Percentiles rank a stretch among this genome's conserved stretches.
phyloP scores from a whole-genome alignment of 2,329 filamentous ascomycete species.

The Xylariaceae sp. region DNA sequence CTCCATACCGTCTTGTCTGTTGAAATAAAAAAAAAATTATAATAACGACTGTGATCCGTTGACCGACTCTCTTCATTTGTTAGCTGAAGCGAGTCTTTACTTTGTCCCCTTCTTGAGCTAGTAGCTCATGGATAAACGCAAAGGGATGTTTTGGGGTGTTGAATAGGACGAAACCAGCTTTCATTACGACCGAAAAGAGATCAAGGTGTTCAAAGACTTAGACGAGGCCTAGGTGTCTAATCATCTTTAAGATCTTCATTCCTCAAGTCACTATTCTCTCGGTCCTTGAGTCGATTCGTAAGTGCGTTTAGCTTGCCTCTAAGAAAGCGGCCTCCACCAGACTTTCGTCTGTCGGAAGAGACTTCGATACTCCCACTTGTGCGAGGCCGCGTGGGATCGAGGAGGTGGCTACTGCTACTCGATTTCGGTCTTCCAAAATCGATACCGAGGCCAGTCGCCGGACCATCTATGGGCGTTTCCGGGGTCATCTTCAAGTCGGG shows the following conservation, averaged over 20 bases:
- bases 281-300: conserved; percentile 25
- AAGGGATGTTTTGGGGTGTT: no score
- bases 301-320: conserved; percentile 35
- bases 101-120: no score
- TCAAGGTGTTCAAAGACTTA: no score
- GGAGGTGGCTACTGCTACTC: conserved; percentile 19
- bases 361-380: conserved; percentile 16
- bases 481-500: conserved; percentile 33
- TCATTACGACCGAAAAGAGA: no score
- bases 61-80: no score
- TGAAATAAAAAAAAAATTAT: no score
- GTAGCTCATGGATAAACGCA: no score
- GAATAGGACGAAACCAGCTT: no score
- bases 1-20: no score
- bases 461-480: conserved; percentile 16
- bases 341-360: conserved; percentile 22
- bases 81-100: no score
- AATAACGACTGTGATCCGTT: no score
- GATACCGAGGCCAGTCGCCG: conserved; percentile 24
- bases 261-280: conserved; percentile 16
- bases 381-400: conserved; percentile 14
- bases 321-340: conserved; percentile 31
- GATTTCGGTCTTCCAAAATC: conserved; percentile 27
- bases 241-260: conserved; percentile 15
- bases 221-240: conserved; percentile 9